Percentiles rank a stretch among this genome's conserved stretches.
Evolutionary conservation across 73 alveolate genomes (phyloP).

Genomic region (Tetrahymena borealis): DNA sequence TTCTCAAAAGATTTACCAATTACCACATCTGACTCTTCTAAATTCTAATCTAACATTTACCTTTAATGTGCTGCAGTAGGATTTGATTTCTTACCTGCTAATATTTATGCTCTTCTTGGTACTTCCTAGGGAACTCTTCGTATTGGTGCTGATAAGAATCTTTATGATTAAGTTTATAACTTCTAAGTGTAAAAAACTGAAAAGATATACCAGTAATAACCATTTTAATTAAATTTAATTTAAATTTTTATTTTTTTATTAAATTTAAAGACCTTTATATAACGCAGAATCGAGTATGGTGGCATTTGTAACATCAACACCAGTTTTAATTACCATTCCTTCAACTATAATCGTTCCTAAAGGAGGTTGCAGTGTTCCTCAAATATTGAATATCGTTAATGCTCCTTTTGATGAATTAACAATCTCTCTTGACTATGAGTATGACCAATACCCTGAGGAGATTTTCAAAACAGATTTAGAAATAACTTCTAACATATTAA

Average conservation of each 20-base stretch:
- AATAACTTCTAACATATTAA: neutral
- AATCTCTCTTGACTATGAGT: neutral
- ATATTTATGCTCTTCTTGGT: neutral
- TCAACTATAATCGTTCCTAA: neutral
- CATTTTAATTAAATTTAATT: neutral
- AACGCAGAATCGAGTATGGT: neutral
- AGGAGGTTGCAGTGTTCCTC: neutral
- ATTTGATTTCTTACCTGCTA: neutral
- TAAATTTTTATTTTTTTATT: neutral
- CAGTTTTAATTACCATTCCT: neutral
- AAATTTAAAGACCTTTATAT: neutral
- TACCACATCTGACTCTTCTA: neutral
- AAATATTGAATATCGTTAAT: neutral
- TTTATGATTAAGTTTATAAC: neutral
- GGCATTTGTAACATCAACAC: neutral
- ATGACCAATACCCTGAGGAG: neutral
- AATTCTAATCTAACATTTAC: neutral
- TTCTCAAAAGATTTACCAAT: neutral
- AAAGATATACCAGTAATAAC: neutral
- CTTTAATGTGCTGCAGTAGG: neutral
- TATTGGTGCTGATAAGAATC: neutral
- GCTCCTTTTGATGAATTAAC: neutral
- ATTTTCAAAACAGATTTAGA: neutral
- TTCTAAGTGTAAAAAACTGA: neutral
- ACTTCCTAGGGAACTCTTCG: neutral